Conservation (phyloP, 2,329 filamentous ascomycete species). For the Epichloe coenophiala region DNA sequence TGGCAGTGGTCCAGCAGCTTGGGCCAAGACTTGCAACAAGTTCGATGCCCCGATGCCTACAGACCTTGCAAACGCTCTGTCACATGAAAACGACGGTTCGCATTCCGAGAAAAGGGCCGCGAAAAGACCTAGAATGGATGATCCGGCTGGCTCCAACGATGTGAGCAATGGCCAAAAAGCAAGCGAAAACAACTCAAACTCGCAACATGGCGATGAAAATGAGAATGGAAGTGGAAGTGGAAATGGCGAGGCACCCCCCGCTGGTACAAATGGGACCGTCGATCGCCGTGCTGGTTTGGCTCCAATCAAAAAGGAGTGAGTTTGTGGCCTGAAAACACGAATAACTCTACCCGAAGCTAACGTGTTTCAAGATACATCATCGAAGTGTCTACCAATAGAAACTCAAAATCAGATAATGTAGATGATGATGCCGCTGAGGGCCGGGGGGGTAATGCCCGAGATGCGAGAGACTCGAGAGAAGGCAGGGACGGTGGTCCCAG, state of each 20-base stretch:
- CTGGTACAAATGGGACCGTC: conserved; percentile 6
- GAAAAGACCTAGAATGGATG: conserved; percentile 46
- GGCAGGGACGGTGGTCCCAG: conserved; percentile 34
- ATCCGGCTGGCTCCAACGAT: conserved; percentile 10
- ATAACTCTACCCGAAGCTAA: not conserved
- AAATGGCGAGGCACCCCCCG: conserved; percentile 1
- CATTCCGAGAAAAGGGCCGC: conserved; percentile 28
- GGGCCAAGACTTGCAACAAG: not conserved
- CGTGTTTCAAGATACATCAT: conserved; percentile 27
- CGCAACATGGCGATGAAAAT: not conserved
- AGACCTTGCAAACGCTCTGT: not conserved
- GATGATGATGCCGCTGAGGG: conserved; percentile 38
- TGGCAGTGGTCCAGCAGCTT: not conserved
- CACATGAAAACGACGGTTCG: not conserved
- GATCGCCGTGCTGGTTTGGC: conserved; percentile 44
- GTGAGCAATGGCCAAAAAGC: conserved; percentile 8
- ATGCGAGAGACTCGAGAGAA: conserved; percentile 36
- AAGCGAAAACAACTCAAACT: not conserved
- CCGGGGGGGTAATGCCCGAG: conserved; percentile 17
- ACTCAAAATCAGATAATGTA: conserved; percentile 13
- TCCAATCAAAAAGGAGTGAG: conserved; percentile 60
- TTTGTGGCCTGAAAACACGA: conserved; percentile 8
- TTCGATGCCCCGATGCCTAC: conserved; percentile 6
- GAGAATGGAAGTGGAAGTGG: conserved; percentile 2
- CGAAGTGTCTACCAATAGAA: conserved; percentile 17